Base-by-base conservation (phyloP, 129 eudicot species). In the Flaveria linearis region DNA sequence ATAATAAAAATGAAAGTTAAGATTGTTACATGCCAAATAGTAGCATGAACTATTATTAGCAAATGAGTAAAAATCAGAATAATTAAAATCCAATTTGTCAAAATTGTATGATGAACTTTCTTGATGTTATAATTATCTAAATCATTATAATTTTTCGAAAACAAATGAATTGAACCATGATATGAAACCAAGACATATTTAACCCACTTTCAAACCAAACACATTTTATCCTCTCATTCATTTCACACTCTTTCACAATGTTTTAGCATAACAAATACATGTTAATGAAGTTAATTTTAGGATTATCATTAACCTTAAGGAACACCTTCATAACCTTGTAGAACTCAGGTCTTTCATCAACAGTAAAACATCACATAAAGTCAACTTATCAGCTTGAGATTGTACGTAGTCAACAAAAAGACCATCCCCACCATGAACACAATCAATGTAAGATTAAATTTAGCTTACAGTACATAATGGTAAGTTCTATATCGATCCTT, bases 381-480 rank as follows among this genome's bases (percentile, higher is more conserved):
- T 56, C 77, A 56, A 56, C 56, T 57, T 58, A 73, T 72, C 53
- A 72, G 23, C 50, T 52, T 20, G 3, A 52, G 30, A 72, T 12
- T 36, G 66, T 20, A 51, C 22, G 22, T 57, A 20, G 69, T 20
- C 17, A 73, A 20, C 68, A 74, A 56, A 7, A 43, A 60, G 43
- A 61, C 70, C 36, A 30, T 30, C 0, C 25, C 71, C 45, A 70
- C 42, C 69, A 16, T 47, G 23, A 65, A 25, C 16, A 79, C 12
- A 65, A 17, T 63, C 23, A 52, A 13, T 11, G 25, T 72, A 64
- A 64, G 25, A 26, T 42, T 56, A 18, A 66, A 64, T 25, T 68
- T 73, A 64, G 68, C 69, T 61, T 68, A 73, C 79, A 80, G 60
- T 73, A 80, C 78, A 74, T 72, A 73, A 52, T 64, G 50, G 66